phyloP scores from a whole-genome alignment of 1,139 yeast genomes.

The Yarrowia galli region DNA sequence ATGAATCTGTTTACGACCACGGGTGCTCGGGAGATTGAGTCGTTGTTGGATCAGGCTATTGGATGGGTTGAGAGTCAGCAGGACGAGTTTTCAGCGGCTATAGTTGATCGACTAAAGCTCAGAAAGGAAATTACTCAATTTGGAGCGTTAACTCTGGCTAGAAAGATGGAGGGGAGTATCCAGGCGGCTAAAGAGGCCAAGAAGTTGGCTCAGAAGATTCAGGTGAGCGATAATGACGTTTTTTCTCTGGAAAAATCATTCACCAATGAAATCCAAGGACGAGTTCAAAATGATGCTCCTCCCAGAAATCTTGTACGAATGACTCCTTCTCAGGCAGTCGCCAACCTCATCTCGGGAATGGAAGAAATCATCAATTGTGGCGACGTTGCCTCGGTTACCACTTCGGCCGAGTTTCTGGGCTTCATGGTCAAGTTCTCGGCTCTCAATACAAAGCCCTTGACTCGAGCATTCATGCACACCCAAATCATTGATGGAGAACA shows the following conservation, averaged over 20 bases:
- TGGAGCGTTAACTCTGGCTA: slow-evolving; percentile 8
- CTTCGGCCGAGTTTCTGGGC: slow-evolving; percentile 48
- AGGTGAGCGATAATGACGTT: too few species aligned
- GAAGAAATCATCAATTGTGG: slow-evolving; percentile 43
- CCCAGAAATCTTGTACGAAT: slow-evolving; percentile 45
- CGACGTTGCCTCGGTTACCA: slow-evolving; percentile 41
- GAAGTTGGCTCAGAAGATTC: slow-evolving; percentile 20
- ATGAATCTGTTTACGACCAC: slow-evolving; percentile 44
- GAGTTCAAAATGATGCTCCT: slow-evolving; percentile 48
- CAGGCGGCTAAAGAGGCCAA: not conserved
- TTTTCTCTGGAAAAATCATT: slow-evolving; percentile 39
- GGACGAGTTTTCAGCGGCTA: slow-evolving; percentile 25
- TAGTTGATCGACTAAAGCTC: slow-evolving; percentile 14
- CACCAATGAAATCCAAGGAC: slow-evolving; percentile 46
- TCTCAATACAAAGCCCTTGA: slow-evolving; percentile 46
- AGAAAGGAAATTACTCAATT: slow-evolving; percentile 11
- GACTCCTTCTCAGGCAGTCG: slow-evolving; percentile 44
- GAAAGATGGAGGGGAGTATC: not conserved
- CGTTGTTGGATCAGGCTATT: slow-evolving; percentile 44
- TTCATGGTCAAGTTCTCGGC: slow-evolving; percentile 46
- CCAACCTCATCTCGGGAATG: slow-evolving; percentile 42
- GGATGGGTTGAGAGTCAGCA: slow-evolving; percentile 38
- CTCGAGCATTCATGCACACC: slow-evolving; percentile 48
- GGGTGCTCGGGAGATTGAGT: slow-evolving; percentile 43
- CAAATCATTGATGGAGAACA: slow-evolving; percentile 42